These are phyloP conservation scores for Rauvolfia tetraphylla DNA, from an alignment of 257 asterid species.

Conservation along the genomic window DNA sequence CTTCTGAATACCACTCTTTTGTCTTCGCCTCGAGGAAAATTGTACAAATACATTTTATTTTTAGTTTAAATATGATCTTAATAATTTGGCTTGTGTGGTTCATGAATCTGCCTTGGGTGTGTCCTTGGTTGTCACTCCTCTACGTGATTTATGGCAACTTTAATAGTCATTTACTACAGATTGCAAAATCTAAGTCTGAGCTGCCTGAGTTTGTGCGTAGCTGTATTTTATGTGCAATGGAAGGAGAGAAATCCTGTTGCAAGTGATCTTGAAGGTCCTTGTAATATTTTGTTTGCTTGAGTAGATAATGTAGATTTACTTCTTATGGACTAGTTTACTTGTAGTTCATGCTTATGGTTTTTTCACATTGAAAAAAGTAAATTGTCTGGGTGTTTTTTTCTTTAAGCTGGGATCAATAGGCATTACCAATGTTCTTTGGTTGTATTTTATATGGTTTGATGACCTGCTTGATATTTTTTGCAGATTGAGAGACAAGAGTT, in stretches of 20 bases:
- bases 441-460: background rate
- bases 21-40: background rate
- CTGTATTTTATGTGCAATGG: background rate
- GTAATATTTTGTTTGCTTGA: background rate
- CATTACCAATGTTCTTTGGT: background rate
- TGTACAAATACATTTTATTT: background rate
- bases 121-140: background rate
- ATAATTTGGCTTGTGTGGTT: background rate
- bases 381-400: background rate
- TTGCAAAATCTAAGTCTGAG: background rate
- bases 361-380: background rate
- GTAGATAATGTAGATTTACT: background rate
- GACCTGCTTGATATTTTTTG: constrained; percentile 11
- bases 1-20: background rate
- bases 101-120: background rate
- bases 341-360: background rate
- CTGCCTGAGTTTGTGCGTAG: background rate
- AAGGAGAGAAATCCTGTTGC: background rate
- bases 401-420: background rate
- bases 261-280: background rate
- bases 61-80: too few relatives aligned
- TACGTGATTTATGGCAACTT: background rate
- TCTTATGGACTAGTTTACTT: background rate
- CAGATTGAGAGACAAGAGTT: constrained; percentile 96
- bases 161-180: background rate